These are phyloP conservation scores for Metschnikowia drakensbergensis DNA, from an alignment of 805 yeast genomes.

Conservation along the genomic window DNA sequence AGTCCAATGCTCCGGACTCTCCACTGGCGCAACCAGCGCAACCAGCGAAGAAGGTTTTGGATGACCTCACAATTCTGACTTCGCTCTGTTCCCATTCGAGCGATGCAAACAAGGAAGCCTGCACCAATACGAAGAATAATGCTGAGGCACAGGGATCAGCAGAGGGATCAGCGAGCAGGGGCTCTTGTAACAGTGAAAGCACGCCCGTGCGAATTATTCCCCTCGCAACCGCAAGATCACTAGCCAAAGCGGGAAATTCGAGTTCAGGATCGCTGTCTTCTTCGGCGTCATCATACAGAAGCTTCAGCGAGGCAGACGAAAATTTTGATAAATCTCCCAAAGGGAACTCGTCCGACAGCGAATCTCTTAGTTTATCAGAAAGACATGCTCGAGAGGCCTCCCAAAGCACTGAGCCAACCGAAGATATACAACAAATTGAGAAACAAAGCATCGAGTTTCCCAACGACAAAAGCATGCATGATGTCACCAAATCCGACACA, in stretches of 20 bases:
- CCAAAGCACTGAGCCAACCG: neutral
- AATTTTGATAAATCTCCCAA: neutral
- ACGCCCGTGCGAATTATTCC: neutral
- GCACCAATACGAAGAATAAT: neutral
- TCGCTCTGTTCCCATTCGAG: neutral
- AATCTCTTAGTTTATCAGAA: neutral
- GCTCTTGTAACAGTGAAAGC: neutral
- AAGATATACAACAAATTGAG: neutral
- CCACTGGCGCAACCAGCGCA: neutral
- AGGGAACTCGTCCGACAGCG: neutral
- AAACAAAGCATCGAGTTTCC: neutral
- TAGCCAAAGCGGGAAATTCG: neutral
- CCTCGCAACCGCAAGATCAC: neutral
- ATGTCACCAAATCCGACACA: neutral
- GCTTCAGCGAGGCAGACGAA: constrained; percentile 1
- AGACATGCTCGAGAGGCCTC: neutral
- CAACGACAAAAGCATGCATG: neutral
- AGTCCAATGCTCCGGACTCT: constrained; percentile 1
- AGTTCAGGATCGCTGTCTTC: neutral
- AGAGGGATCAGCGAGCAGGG: neutral
- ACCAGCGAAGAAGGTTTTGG: neutral
- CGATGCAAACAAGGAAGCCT: neutral
- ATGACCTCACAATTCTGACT: neutral
- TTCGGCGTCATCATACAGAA: constrained; percentile 1
- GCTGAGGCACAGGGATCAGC: neutral